These are phyloP conservation scores for Parmelia sp. DNA, from an alignment of 495 filamentous ascomycete species.

Conservation along the genomic window DNA sequence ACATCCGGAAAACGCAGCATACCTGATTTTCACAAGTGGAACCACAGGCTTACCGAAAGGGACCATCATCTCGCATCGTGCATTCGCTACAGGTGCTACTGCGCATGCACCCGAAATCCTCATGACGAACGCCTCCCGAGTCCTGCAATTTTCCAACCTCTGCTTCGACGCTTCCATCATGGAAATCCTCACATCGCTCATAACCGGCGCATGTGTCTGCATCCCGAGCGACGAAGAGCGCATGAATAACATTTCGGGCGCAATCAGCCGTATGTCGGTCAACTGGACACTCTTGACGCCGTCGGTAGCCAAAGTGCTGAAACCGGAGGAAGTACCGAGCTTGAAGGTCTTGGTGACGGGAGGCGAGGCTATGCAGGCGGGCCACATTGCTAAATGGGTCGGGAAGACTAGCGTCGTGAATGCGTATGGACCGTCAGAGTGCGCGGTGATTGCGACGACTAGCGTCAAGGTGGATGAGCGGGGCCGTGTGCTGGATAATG, in stretches of 20 bases:
- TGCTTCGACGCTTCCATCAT: conserved; percentile 48
- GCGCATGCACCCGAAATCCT: conserved; percentile 31
- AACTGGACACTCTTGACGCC: conserved; percentile 37
- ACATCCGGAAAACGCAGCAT: conserved; percentile 31
- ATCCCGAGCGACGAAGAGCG: conserved; percentile 41
- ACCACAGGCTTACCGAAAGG: conserved; percentile 64
- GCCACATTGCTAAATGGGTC: conserved; percentile 39
- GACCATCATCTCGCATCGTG: conserved; percentile 57
- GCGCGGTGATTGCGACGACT: conserved; percentile 41
- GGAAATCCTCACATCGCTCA: conserved; percentile 46
- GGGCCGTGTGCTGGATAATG: conserved; percentile 11
- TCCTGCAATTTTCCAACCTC: conserved; percentile 47
- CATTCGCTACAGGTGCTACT: conserved; percentile 20
- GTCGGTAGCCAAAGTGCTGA: conserved; percentile 42
- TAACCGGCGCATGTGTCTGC: conserved; percentile 45
- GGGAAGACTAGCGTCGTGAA: conserved; percentile 42
- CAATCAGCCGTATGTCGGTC: conserved; percentile 32
- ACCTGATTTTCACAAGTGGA: conserved; percentile 62
- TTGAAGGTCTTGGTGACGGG: conserved; percentile 46
- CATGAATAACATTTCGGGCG: conserved; percentile 30
- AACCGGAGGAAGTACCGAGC: conserved; percentile 43
- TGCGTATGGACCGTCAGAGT: conserved; percentile 52
- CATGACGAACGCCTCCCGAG: conserved; percentile 40
- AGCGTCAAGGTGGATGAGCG: conserved; percentile 20
- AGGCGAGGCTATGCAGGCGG: conserved; percentile 51